Base-by-base conservation (phyloP, 495 filamentous ascomycete genomes). In the Tuber umbilicatum region DNA sequence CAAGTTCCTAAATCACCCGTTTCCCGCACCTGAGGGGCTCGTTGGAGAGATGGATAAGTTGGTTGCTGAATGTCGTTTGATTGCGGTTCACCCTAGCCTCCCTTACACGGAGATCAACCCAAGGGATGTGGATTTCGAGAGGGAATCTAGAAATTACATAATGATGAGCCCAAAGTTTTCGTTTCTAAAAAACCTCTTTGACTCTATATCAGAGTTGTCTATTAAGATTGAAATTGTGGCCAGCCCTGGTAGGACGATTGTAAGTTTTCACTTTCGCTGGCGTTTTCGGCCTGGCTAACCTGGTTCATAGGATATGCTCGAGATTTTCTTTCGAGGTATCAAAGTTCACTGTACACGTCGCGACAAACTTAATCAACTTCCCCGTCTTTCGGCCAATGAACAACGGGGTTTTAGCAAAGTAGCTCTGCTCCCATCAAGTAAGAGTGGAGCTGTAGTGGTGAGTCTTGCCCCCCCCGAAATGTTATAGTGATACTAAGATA, bases 151-250 rank as follows among this genome's bases (percentile, higher is more conserved):
- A 31, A 75, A 73, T 40, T 79, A 81, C 27, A 70, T 73, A 31
- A 70, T 75, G n/a, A 81, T 79, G 79, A 81, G 79, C 35, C 68
- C 77, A 64, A 82, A 82, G 41, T 81, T 82, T 74, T 74, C 73
- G 23, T 82, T 81, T 69, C 60, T 82, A 67, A 77, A 45, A 38
- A 72, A 74, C 14, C 80, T 80, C 40, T 70, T 80, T 43, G 71
- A 35, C 27, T 50, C 78, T 6, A 69, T 80, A n/a, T 79, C 47
- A 39, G 69, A 76, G 14, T 67, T 71, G 45, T 73, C 68, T 50
- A 67, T 82, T 37, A 82, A 75, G 72, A 70, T 82, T 79, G 80
- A 72, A 37, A 82, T 82, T 73, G 72, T 81, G 55, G 80, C 80
- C 5, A 73, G 76, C 39, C 60, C 69, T 31, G 75, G 73, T 7